Evolutionary conservation across 495 filamentous ascomycete genomes (phyloP), one percentile per base, ranked within the genome.

Genomic region (Tuber magnatum): DNA sequence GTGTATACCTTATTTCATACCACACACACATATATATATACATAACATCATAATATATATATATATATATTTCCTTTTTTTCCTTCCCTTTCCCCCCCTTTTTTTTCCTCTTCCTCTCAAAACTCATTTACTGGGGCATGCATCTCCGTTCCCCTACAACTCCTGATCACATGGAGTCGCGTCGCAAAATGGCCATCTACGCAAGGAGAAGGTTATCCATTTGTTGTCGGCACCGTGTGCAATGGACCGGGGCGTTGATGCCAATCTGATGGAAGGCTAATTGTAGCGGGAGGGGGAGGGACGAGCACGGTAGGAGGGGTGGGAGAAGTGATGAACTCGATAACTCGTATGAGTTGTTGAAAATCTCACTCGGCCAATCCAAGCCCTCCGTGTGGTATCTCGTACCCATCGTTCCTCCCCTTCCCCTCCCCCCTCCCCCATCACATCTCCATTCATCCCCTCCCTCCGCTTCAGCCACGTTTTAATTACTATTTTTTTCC

Each of bases 91-190:
- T 61, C 28, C 16, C 10, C 51, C 32, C 12, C n/a, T n/a, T n/a
- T n/a, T n/a, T n/a, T n/a, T n/a, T n/a, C n/a, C n/a, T n/a, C n/a
- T n/a, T n/a, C n/a, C n/a, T n/a, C n/a, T n/a, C n/a, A n/a, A n/a
- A 61, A 32, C 16, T 61, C n/a, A 32, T 61, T 61, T 51, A 51
- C 24, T n/a, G 51, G 51, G 51, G n/a, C 14, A 32, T 61, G 51
- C 32, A 32, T 32, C 48, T 61, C 51, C 51, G 12, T n/a, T 2
- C 51, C 22, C 51, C 51, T n/a, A 14, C n/a, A 32, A 32, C 51
- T 32, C 76, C 69, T 69, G 18, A 73, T 79, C 77, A 79, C 77
- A 79, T 79, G 77, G 76, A 41, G 61, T 72, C 72, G 77, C 76
- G 72, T 79, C 78, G 76, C 76, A 78, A 79, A 61, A 73, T 75